phyloP scores from a whole-genome alignment of 257 asterid genomes.

The Salvia miltiorrhiza region DNA sequence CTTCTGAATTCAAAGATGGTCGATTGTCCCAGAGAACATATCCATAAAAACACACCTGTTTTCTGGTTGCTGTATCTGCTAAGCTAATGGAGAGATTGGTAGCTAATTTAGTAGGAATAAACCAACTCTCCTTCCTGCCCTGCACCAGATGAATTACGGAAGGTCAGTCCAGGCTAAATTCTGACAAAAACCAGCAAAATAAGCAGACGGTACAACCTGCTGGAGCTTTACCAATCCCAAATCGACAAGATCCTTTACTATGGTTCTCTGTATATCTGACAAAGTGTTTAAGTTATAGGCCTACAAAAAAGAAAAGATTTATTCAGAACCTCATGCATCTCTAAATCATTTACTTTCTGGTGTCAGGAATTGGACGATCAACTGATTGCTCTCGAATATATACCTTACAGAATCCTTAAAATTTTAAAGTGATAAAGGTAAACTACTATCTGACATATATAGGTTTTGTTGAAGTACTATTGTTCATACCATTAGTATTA shows the following conservation, averaged over 20 bases:
- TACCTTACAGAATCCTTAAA: neutral
- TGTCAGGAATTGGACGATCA: constrained; percentile 3
- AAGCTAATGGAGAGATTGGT: constrained; percentile 95
- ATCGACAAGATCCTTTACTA: constrained; percentile 83
- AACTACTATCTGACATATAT: neutral
- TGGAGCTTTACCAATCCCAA: constrained; percentile 93
- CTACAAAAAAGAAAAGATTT: constrained; percentile 44
- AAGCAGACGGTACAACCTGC: constrained; percentile 55
- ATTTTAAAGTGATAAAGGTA: neutral
- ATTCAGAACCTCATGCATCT: constrained; percentile 20
- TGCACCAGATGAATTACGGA: constrained; percentile 33
- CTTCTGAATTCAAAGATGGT: constrained; percentile 2
- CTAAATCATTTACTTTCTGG: constrained; percentile 13
- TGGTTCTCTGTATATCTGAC: constrained; percentile 61
- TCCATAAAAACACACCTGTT: constrained; percentile 51
- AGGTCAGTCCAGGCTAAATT: constrained; percentile 11
- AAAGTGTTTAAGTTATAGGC: constrained; percentile 83
- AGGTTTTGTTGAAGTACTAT: constrained; percentile 3
- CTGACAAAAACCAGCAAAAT: neutral
- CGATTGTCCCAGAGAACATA: neutral
- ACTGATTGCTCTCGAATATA: neutral
- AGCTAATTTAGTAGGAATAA: constrained; percentile 91
- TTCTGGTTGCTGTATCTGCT: constrained; percentile 84
- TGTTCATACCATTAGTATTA: neutral
- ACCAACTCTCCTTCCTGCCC: constrained; percentile 98